Conservation (phyloP, 768 basidiomycete genomes). For the Ramaria sp. region DNA sequence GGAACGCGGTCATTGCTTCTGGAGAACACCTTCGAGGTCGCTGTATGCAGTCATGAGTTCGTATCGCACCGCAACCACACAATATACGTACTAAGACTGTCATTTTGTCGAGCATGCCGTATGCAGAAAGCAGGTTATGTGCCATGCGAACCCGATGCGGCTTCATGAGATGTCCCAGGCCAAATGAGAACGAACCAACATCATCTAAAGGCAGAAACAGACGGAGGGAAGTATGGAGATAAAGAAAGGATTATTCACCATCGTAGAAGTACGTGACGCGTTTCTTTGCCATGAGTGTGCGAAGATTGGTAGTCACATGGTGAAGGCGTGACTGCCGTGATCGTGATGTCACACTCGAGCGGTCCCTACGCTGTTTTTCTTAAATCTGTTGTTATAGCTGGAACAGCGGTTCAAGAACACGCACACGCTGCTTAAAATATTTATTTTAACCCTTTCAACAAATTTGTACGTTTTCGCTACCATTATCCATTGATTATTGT, state of each 20-base stretch:
- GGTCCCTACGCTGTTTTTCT: no score
- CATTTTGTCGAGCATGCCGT: constrained; percentile 89
- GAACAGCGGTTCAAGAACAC: no score
- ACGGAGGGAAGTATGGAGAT: constrained; percentile 23
- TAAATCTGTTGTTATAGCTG: no score
- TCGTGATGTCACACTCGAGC: no score
- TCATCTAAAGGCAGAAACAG: constrained; percentile 32
- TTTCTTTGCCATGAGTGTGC: constrained; percentile 48
- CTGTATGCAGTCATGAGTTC: constrained; percentile 24
- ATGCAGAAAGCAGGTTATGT: constrained; percentile 83
- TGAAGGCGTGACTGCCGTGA: no score
- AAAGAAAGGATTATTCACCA: constrained; percentile 27
- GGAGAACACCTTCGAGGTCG: constrained; percentile 62
- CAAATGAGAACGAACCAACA: constrained; percentile 62
- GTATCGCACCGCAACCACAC: not conserved
- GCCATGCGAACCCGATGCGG: constrained; percentile 92
- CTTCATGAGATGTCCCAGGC: constrained; percentile 88
- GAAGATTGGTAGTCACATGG: not conserved
- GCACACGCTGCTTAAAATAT: no score
- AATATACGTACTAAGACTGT: constrained; percentile 61
- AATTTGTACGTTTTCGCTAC: no score
- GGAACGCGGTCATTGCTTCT: constrained; percentile 79
- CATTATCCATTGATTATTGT: no score
- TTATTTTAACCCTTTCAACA: no score
- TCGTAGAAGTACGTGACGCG: constrained; percentile 79